These are phyloP conservation scores for Olyra latifolia DNA, from an alignment of 176 grass and related monocot species.

Conservation along the genomic window DNA sequence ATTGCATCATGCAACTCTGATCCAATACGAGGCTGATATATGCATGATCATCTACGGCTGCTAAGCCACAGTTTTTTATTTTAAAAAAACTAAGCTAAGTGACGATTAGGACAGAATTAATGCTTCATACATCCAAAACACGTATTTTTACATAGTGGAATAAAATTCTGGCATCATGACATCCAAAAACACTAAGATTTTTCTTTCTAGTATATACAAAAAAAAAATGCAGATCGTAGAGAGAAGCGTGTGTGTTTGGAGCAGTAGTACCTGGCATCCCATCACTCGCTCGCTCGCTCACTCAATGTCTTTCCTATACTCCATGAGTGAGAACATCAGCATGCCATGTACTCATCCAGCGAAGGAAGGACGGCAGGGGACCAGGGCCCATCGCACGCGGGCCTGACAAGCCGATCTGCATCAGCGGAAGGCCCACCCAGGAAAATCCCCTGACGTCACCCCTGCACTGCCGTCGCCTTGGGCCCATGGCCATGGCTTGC, in stretches of 20 bases:
- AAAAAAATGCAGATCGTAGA: background rate
- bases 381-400: background rate
- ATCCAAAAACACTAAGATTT: too few relatives aligned
- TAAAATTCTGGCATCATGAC: too few relatives aligned
- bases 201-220: too few relatives aligned
- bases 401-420: slow-evolving; percentile 20
- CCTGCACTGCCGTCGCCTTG: background rate
- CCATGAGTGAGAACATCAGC: background rate
- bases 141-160: too few relatives aligned
- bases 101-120: background rate
- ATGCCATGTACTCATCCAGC: background rate
- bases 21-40: too few relatives aligned
- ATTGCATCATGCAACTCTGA: too few relatives aligned
- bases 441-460: background rate
- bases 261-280: background rate
- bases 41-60: background rate
- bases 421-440: background rate
- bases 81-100: too few relatives aligned
- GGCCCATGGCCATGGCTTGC: too few relatives aligned
- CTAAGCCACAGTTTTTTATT: too few relatives aligned
- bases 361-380: background rate
- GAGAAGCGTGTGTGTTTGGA: background rate
- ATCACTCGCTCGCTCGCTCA: background rate
- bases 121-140: background rate
- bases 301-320: background rate